Evolutionary conservation across 176 grass and related monocot genomes (phyloP).

Genomic region (Themeda triandra): DNA sequence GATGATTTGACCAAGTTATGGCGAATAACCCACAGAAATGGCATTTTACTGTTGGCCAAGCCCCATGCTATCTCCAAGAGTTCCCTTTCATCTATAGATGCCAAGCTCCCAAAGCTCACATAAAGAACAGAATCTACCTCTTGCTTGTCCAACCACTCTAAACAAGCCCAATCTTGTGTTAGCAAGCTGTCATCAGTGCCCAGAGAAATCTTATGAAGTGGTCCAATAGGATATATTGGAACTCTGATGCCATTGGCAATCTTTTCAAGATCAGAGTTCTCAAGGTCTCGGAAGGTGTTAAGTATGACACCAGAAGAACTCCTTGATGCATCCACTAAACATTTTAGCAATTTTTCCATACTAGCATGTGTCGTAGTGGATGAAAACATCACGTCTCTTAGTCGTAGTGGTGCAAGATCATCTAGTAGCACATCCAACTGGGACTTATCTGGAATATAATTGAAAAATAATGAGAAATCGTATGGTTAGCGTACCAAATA

Average conservation of each 20-base stretch:
- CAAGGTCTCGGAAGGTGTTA: slow-evolving; percentile 34
- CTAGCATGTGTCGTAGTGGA: not conserved
- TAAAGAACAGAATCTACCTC: slow-evolving; percentile 26
- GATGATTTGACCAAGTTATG: not conserved
- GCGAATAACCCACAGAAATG: slow-evolving; percentile 36
- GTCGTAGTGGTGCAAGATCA: slow-evolving; percentile 32
- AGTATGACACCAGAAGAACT: slow-evolving; percentile 24
- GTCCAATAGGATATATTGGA: slow-evolving; percentile 10
- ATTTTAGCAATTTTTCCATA: not conserved
- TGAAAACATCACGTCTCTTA: slow-evolving; percentile 26
- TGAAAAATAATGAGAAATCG: not conserved
- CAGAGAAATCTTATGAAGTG: slow-evolving; percentile 35
- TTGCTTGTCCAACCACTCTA: slow-evolving; percentile 34
- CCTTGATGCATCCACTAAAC: not conserved
- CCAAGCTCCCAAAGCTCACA: slow-evolving; percentile 46
- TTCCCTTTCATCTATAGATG: not conserved
- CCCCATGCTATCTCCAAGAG: slow-evolving; percentile 36
- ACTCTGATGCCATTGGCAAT: not conserved
- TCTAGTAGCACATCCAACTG: slow-evolving; percentile 8
- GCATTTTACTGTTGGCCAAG: not conserved
- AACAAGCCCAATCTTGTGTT: not conserved
- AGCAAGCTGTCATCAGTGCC: not conserved
- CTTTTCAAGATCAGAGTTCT: not conserved
- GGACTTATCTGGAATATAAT: not conserved
- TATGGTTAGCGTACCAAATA: not conserved